A percentile compares a stretch with the other conserved stretches of the same genome.
Conservation (phyloP, 371 early-diverging fungal species). For the Saksenaea vasiformis region DNA sequence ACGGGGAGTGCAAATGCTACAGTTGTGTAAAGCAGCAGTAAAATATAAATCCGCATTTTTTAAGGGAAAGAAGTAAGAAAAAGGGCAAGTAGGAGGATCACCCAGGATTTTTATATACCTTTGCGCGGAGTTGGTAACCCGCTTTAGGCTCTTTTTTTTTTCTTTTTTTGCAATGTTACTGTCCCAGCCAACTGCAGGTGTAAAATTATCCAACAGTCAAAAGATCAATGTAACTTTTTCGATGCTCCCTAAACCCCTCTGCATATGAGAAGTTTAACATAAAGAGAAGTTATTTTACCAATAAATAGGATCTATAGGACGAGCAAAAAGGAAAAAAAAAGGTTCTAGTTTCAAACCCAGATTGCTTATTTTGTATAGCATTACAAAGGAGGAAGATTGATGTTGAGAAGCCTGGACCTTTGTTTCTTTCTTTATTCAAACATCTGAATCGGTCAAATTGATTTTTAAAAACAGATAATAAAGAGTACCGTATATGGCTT, state of each 20-base stretch:
- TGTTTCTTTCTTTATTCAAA: neutral
- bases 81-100: neutral
- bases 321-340: neutral
- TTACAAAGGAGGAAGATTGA: neutral
- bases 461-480: too few species aligned
- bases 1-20: neutral
- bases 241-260: neutral
- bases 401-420: neutral
- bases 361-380: neutral
- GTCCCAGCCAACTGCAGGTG: neutral
- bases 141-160: neutral
- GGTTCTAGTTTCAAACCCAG: neutral
- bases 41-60: conserved; percentile 1
- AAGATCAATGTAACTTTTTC: neutral
- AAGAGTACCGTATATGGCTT: neutral
- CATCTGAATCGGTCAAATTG: too few species aligned
- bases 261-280: neutral
- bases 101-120: neutral
- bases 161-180: neutral
- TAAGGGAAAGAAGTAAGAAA: neutral
- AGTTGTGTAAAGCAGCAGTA: neutral
- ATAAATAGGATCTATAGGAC: neutral
- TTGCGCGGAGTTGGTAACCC: neutral
- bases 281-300: neutral
- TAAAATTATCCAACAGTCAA: neutral